Evolutionary conservation across 805 yeast species (phyloP).

Genomic region (Blastobotrys terrestris): DNA sequence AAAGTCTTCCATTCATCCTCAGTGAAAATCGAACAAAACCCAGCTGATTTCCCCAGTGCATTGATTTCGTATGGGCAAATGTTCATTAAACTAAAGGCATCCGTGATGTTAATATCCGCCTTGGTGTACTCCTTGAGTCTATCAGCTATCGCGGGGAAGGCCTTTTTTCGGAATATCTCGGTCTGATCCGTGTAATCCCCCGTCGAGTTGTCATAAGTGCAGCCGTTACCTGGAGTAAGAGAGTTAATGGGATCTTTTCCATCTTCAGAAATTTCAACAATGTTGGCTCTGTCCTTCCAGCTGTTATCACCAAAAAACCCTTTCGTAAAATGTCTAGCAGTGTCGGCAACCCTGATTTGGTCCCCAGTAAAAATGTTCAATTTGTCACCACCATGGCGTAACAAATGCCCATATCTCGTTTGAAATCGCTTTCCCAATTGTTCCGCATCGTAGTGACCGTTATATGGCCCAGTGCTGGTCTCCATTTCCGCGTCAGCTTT

Average conservation of each 20-base stretch:
- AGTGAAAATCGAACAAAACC: slow-evolving; percentile 37
- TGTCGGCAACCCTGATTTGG: slow-evolving; percentile 14
- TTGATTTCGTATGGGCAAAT: slow-evolving; percentile 48
- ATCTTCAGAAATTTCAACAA: slow-evolving; percentile 20
- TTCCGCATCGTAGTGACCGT: neutral
- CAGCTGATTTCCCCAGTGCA: slow-evolving; percentile 35
- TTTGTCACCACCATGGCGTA: neutral
- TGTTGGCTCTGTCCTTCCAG: slow-evolving; percentile 22
- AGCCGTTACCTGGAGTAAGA: slow-evolving; percentile 16
- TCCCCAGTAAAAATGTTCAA: neutral
- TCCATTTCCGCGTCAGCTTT: neutral
- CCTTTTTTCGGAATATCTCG: slow-evolving; percentile 15
- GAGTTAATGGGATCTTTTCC: slow-evolving; percentile 23
- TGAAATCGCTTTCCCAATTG: neutral
- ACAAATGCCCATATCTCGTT: slow-evolving; percentile 1
- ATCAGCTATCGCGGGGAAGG: slow-evolving; percentile 17
- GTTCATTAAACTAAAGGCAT: slow-evolving; percentile 37
- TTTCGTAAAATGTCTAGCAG: slow-evolving; percentile 27
- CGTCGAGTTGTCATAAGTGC: slow-evolving; percentile 4
- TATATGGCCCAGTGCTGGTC: slow-evolving; percentile 2
- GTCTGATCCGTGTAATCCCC: slow-evolving; percentile 3
- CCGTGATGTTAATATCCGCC: slow-evolving; percentile 35
- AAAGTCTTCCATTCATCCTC: slow-evolving; percentile 42
- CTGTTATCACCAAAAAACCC: slow-evolving; percentile 27
- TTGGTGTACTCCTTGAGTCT: slow-evolving; percentile 22